Conservation (phyloP, 1,284 basidiomycete species). For the Schizophyllum amplum region DNA sequence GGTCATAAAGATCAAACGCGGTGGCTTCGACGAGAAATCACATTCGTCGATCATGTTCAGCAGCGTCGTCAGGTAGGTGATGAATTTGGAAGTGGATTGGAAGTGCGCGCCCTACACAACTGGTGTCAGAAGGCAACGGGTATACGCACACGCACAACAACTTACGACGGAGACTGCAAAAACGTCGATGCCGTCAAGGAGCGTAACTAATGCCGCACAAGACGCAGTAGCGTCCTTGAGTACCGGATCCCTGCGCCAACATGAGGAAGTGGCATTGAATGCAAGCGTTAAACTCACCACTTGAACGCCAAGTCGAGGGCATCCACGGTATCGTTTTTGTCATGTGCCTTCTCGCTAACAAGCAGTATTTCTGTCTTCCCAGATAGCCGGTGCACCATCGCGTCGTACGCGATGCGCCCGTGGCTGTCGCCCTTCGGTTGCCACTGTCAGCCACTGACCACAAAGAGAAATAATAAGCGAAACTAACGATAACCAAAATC, state of each 20-base stretch:
- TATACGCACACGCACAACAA: neutral
- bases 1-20: neutral
- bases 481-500: neutral
- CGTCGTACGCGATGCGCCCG: neutral
- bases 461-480: no score
- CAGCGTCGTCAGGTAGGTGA: neutral
- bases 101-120: neutral
- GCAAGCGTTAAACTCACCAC: neutral
- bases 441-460: neutral
- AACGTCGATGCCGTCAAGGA: neutral
- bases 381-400: neutral
- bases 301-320: conserved; percentile 1
- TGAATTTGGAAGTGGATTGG: neutral
- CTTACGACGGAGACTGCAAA: neutral
- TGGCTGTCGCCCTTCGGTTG: neutral
- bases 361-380: neutral
- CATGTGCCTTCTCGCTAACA: neutral
- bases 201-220: neutral
- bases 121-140: neutral
- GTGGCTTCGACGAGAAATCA: neutral
- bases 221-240: neutral
- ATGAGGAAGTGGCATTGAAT: neutral
- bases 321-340: conserved; percentile 1
- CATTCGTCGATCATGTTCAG: neutral
- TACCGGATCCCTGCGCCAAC: neutral